Evolutionary conservation across 495 filamentous ascomycete species (phyloP), one percentile per base, ranked within the genome.

Genomic region (Xylaria flabelliformis): DNA sequence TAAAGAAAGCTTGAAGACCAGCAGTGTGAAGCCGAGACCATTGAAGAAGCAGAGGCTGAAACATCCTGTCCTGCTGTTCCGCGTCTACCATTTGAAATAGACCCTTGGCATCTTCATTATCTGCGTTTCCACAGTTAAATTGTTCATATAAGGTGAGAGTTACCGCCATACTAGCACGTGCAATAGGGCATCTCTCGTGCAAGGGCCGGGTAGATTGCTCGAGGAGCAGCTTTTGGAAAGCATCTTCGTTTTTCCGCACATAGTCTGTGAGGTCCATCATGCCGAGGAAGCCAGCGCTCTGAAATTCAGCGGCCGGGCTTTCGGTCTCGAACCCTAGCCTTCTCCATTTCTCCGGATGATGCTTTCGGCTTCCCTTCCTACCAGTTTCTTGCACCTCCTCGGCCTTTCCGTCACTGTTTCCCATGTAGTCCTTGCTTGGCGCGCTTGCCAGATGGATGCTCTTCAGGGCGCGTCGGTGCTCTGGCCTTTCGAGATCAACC

Each of bases 221-320:
- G 32, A 97, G 83, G 46, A 99, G 85, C 73, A 95, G 82, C 81
- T 95, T 97, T 76, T 97, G 95, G 74, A 96, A 98, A 44, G 90
- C 89, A 78, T 98, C 94, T 77, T 97, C 93, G 73, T 97, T 90
- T 77, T 93, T 97, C 74, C 91, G 87, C 62, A 97, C 93, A 79
- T 93, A 99, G 80, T 98, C 94, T 8, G 93, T 94, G 76, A 98
- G 78, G 80, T 99, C 96, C 94, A 98, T 97, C 90, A 99, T 93
- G 26, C 97, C 96, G 53, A 99, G 81, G 78, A 95, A 98, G 2
- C 96, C 96, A 21, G 91, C 90, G 32, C 89, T 85, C 3, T 94
- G 90, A 80, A 99, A 98, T 74, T 98, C 96, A 73, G 85, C 82
- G 0, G 90, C 90, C 12, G 96, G 96, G 70, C 87, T 92, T 78